Conservation (phyloP, 2,329 filamentous ascomycete species). For the Colletotrichum sidae region DNA sequence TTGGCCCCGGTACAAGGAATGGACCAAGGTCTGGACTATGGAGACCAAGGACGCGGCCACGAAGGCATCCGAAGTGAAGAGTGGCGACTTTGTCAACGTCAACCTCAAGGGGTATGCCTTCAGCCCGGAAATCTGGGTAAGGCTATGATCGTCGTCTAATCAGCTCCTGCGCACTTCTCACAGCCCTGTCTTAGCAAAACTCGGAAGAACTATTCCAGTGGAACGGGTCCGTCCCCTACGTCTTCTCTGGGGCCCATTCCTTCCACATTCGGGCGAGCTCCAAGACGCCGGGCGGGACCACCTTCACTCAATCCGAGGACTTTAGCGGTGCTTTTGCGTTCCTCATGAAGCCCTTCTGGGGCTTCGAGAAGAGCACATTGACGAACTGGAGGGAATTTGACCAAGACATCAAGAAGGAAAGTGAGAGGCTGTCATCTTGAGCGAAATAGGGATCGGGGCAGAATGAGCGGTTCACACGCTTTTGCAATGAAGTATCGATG, state of each 20-base stretch:
- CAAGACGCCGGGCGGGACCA: conserved; percentile 6
- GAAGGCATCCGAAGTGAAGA: neutral
- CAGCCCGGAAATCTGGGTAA: neutral
- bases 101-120: conserved; percentile 4
- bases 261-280: conserved; percentile 13
- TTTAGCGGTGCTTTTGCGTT: conserved; percentile 2
- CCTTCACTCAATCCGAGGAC: neutral
- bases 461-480: too few relatives aligned
- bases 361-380: neutral
- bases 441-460: too few relatives aligned
- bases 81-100: conserved; percentile 9
- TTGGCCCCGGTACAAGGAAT: neutral
- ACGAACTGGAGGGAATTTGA: conserved; percentile 13
- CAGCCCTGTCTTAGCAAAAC: neutral
- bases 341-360: neutral
- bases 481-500: too few relatives aligned
- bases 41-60: neutral
- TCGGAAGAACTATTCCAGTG: conserved; percentile 3
- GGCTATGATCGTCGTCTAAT: neutral
- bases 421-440: neutral
- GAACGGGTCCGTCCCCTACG: neutral
- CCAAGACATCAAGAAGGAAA: conserved; percentile 10
- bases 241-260: neutral
- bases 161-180: neutral
- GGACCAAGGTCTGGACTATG: conserved; percentile 10